Evolutionary conservation across 306 rosid species (phyloP).

Genomic region (Trichosanthes cucumerina): DNA sequence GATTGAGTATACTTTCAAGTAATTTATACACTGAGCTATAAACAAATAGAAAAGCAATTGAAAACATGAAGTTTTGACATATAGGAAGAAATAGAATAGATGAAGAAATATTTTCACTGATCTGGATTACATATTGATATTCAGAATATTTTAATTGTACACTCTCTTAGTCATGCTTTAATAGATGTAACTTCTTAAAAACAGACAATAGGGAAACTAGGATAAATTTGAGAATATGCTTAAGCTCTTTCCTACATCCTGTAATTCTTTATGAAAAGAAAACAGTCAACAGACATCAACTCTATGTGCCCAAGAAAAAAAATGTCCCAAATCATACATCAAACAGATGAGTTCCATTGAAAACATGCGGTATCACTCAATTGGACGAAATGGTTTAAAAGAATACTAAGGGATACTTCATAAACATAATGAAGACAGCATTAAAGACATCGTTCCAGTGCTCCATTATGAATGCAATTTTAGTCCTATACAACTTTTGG

Average conservation of each 20-base stretch:
- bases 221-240: not conserved
- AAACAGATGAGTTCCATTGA: not conserved
- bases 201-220: not conserved
- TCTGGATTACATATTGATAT: not conserved
- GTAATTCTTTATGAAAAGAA: not conserved
- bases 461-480: not conserved
- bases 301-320: not conserved
- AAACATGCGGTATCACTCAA: not conserved
- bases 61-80: not conserved
- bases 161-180: not conserved
- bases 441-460: not conserved
- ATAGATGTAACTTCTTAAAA: not conserved
- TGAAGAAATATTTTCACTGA: not conserved
- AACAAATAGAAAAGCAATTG: not conserved
- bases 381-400: not conserved
- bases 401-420: not conserved
- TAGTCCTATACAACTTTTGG: not conserved
- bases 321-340: not conserved
- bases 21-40: not conserved
- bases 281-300: not conserved
- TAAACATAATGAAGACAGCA: not conserved
- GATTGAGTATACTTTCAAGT: not conserved
- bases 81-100: not conserved
- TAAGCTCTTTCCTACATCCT: not conserved
- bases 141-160: not conserved